Evolutionary conservation across 2,329 filamentous ascomycete species (phyloP).

Genomic region (Apiospora phragmitis): DNA sequence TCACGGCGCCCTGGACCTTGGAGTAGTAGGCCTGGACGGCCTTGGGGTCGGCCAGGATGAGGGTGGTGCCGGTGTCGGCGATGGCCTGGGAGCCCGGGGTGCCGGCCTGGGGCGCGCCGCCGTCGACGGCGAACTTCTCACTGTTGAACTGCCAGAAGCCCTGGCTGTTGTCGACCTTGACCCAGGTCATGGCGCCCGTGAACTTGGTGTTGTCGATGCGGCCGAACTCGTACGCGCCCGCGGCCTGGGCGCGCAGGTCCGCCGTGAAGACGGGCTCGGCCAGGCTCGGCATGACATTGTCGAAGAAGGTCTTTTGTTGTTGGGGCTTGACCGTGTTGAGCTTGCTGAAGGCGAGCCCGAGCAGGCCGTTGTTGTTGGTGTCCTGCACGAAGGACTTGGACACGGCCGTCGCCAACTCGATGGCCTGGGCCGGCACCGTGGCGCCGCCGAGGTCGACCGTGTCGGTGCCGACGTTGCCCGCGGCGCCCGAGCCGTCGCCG

Average conservation of each 20-base stretch:
- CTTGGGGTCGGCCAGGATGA: slow-evolving; percentile 58
- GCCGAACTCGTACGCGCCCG: slow-evolving; percentile 42
- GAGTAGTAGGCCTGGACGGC: slow-evolving; percentile 52
- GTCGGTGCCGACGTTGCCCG: slow-evolving; percentile 35
- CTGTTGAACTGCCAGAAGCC: slow-evolving; percentile 41
- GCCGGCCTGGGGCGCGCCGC: slow-evolving; percentile 32
- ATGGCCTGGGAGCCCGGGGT: slow-evolving; percentile 46
- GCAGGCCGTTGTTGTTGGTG: slow-evolving; percentile 30
- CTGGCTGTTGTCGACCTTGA: slow-evolving; percentile 30
- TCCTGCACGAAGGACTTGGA: slow-evolving; percentile 33
- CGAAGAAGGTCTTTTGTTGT: slow-evolving; percentile 35
- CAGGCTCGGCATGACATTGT: slow-evolving; percentile 31
- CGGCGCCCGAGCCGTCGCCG: slow-evolving; percentile 35
- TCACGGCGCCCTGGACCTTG: slow-evolving; percentile 43
- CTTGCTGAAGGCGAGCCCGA: slow-evolving; percentile 35
- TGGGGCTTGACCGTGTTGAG: slow-evolving; percentile 33
- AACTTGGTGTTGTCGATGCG: slow-evolving; percentile 34
- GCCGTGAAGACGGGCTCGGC: slow-evolving; percentile 35
- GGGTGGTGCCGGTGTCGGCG: slow-evolving; percentile 62
- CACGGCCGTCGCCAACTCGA: slow-evolving; percentile 32
- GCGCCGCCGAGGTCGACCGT: slow-evolving; percentile 34
- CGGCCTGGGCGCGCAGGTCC: slow-evolving; percentile 30
- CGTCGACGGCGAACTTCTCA: slow-evolving; percentile 31
- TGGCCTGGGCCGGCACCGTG: slow-evolving; percentile 29
- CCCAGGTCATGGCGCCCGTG: slow-evolving; percentile 35